These are phyloP conservation scores for Fusarium sp. DNA, from an alignment of 2,329 filamentous ascomycete species.

Conservation along the genomic window DNA sequence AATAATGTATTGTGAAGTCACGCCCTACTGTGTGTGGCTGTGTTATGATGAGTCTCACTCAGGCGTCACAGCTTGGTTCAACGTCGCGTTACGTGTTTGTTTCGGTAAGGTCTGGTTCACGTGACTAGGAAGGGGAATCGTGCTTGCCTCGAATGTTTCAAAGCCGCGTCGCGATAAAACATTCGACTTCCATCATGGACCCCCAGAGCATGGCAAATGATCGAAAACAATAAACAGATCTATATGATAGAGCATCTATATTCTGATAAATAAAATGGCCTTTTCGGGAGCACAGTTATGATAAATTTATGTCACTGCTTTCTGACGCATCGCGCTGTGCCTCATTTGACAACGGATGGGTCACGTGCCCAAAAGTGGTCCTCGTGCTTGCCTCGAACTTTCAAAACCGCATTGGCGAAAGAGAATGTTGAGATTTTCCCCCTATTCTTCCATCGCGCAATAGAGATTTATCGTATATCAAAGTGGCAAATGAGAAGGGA, in stretches of 20 bases:
- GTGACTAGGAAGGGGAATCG: not conserved
- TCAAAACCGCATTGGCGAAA: not conserved
- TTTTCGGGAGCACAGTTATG: not conserved
- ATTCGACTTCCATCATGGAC: not conserved
- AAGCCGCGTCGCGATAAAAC: not conserved
- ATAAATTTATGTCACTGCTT: not conserved
- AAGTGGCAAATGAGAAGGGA: too few species aligned
- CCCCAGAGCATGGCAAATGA: too few species aligned
- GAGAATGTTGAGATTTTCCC: accelerated
- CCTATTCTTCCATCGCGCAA: not conserved
- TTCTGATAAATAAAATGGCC: not conserved
- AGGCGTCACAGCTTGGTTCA: not conserved
- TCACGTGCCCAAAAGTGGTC: not conserved
- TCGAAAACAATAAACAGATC: not conserved
- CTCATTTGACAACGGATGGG: not conserved
- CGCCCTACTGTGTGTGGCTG: not conserved
- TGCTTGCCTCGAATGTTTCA: not conserved
- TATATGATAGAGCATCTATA: accelerated
- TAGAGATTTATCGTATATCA: accelerated
- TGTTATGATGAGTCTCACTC: not conserved
- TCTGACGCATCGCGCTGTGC: not conserved
- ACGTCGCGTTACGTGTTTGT: not conserved
- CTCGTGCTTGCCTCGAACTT: not conserved
- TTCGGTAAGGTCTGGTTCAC: not conserved
- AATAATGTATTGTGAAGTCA: not conserved